A percentile compares a stretch with the other conserved stretches of the same genome.
These are phyloP conservation scores for Teunomyces stri DNA, from an alignment of 805 yeast species.

Conservation along the genomic window DNA sequence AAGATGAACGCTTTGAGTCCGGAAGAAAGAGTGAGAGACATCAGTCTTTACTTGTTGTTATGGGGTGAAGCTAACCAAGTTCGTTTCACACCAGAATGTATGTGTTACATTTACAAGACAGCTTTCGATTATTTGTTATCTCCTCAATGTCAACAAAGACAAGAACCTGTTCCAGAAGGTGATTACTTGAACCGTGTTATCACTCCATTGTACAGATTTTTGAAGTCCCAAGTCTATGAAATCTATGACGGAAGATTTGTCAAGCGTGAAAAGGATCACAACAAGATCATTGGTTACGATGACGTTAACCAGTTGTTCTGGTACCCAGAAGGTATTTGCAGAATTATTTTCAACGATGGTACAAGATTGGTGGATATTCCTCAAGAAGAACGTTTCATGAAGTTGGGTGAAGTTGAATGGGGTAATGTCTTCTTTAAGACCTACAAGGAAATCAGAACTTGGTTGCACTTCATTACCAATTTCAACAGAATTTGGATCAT, in stretches of 20 bases:
- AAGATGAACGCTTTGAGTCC: slow-evolving; percentile 71
- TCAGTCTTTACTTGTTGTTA: slow-evolving; percentile 68
- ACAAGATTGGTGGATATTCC: slow-evolving; percentile 88
- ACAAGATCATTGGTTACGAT: slow-evolving; percentile 85
- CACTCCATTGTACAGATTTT: slow-evolving; percentile 81
- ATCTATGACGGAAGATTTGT: slow-evolving; percentile 77
- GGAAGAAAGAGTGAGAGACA: slow-evolving; percentile 76
- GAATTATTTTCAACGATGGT: slow-evolving; percentile 89
- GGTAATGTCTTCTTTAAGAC: slow-evolving; percentile 90
- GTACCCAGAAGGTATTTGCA: slow-evolving; percentile 98
- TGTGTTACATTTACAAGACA: slow-evolving; percentile 93
- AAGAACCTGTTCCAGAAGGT: slow-evolving; percentile 82
- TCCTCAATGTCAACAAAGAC: slow-evolving; percentile 86
- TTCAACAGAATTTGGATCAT: slow-evolving; percentile 98
- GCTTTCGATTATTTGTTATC: slow-evolving; percentile 87
- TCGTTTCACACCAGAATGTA: slow-evolving; percentile 78
- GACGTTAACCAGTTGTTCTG: slow-evolving; percentile 98
- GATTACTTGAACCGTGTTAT: slow-evolving; percentile 89
- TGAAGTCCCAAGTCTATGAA: slow-evolving; percentile 80
- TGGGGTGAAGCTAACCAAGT: slow-evolving; percentile 96
- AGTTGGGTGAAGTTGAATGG: slow-evolving; percentile 94
- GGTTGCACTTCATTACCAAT: slow-evolving; percentile 94
- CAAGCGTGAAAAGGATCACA: slow-evolving; percentile 83
- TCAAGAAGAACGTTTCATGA: slow-evolving; percentile 80
- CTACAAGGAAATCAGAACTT: slow-evolving; percentile 91